A percentile compares a stretch with the other conserved stretches of the same genome.
These are phyloP conservation scores for Fusarium succisae DNA, from an alignment of 2,329 filamentous ascomycete species.

Conservation along the genomic window DNA sequence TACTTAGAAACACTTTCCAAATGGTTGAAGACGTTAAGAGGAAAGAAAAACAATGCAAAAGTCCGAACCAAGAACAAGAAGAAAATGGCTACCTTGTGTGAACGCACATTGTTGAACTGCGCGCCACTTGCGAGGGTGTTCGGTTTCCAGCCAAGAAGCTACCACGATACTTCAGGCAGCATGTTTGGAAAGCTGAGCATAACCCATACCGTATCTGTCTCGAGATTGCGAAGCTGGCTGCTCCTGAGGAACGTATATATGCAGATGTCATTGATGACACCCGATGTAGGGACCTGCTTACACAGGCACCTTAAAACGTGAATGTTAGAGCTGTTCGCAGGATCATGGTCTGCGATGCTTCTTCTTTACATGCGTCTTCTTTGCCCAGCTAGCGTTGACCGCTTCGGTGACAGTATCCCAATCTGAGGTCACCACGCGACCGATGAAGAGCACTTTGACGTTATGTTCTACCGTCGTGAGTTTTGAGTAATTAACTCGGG, in stretches of 20 bases:
- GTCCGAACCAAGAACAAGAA: background rate
- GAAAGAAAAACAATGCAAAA: background rate
- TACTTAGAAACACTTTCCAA: background rate
- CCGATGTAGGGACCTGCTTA: constrained; percentile 31
- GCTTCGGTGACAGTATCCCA: constrained; percentile 55
- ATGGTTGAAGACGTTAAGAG: background rate
- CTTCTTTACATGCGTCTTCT: constrained; percentile 52
- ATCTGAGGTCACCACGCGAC: constrained; percentile 53
- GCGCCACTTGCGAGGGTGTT: background rate
- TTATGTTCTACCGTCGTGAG: constrained; percentile 67
- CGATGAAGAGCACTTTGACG: constrained; percentile 65
- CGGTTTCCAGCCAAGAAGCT: background rate
- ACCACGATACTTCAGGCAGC: background rate
- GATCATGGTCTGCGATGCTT: constrained; percentile 33
- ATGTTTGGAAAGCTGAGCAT: background rate
- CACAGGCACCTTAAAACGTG: constrained; percentile 40
- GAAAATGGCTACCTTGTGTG: constrained; percentile 15
- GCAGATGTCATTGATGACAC: constrained; percentile 33
- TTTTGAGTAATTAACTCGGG: constrained; percentile 68
- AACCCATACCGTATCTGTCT: constrained; percentile 12
- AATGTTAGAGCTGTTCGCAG: constrained; percentile 23
- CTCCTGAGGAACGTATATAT: constrained; percentile 47
- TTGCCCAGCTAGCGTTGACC: constrained; percentile 60
- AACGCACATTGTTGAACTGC: background rate
- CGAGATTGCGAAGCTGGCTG: constrained; percentile 17